phyloP scores from a whole-genome alignment of 768 basidiomycete genomes.

The Macrolepiota fuliginosa region DNA sequence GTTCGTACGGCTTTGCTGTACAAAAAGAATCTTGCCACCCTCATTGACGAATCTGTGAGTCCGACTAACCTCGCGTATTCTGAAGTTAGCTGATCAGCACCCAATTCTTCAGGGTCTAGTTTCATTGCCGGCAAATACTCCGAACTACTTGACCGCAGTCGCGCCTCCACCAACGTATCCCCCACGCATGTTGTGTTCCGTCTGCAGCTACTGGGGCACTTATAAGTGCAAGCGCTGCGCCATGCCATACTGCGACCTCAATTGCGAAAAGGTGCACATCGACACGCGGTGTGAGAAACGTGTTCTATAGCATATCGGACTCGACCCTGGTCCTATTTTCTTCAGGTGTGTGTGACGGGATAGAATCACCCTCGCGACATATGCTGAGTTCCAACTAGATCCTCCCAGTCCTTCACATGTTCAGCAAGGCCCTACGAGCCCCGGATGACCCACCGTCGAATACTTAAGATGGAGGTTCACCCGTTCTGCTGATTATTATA shows the following conservation, averaged over 20 bases:
- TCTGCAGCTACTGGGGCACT: slow-evolving; percentile 81
- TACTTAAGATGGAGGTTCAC: too few relatives aligned
- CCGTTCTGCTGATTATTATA: too few relatives aligned
- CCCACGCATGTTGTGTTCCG: slow-evolving; percentile 73
- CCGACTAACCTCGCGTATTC: not conserved
- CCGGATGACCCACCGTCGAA: too few relatives aligned
- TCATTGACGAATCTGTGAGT: slow-evolving; percentile 81
- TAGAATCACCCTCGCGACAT: too few relatives aligned
- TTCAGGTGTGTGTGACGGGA: not conserved
- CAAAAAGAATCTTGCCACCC: slow-evolving; percentile 70
- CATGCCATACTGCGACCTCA: slow-evolving; percentile 71
- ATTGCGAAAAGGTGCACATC: slow-evolving; percentile 70
- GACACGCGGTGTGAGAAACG: slow-evolving; percentile 83
- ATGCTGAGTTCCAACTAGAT: too few relatives aligned
- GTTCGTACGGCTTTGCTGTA: slow-evolving; percentile 80
- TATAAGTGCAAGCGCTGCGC: slow-evolving; percentile 81
- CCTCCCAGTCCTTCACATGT: too few relatives aligned
- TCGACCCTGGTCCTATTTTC: not conserved
- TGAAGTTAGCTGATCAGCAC: not conserved
- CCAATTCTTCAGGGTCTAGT: slow-evolving; percentile 50
- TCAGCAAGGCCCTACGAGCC: too few relatives aligned
- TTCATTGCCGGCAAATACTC: slow-evolving; percentile 45
- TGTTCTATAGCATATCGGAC: slow-evolving; percentile 38
- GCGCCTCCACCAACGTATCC: slow-evolving; percentile 62
- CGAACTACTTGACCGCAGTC: slow-evolving; percentile 71